Base-by-base conservation (phyloP, 306 rosid species). In the Malus sylvestris region DNA sequence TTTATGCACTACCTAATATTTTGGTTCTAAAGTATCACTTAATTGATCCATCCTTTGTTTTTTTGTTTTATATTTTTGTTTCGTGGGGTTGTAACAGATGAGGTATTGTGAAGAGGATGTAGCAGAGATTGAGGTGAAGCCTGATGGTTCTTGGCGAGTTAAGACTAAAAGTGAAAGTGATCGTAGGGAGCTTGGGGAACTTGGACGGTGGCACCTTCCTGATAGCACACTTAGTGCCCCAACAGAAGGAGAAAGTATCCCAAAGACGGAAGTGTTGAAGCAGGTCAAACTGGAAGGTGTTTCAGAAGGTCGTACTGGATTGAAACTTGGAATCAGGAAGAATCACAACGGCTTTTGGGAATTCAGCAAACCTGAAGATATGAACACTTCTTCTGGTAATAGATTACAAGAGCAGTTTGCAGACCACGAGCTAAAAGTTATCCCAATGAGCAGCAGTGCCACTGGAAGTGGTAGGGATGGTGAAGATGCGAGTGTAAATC, bases 71-170 rank as follows among this genome's bases (percentile, higher is more conserved):
- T 58, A 18, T 53, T 35, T 5, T 55, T 2, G 33, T 20, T 65
- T 62, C 3, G 52, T 61, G 68, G n/a, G 77, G 68, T 68, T 78
- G 77, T 70, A 81, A 58, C 92, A 91, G 99, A 89, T 96, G 97
- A 85, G 83, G 77, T 44, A 80, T 85, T 96, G 98, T 84, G 99
- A 90, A 32, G 99, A 96, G 49, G 99, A 96, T 82, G 87, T 88
- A 61, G 67, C 91, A 42, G 99, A 96, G 85, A 83, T 96, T 69
- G 99, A 96, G 82, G 96, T 92, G 80, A 91, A 89, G 80, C 99
- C 97, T 83, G 99, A 96, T 80, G 97, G 99, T 76, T 88, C 85
- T 81, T 96, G 99, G 99, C 93, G 99, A 77, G 98, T 83, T 35
- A 92, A 90, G 86, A 74, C 88, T 76, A 96, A 88, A 86, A 91